These are phyloP conservation scores for Pseudoneurospora amorphoporcata DNA, from an alignment of 495 filamentous ascomycete genomes.

Conservation along the genomic window DNA sequence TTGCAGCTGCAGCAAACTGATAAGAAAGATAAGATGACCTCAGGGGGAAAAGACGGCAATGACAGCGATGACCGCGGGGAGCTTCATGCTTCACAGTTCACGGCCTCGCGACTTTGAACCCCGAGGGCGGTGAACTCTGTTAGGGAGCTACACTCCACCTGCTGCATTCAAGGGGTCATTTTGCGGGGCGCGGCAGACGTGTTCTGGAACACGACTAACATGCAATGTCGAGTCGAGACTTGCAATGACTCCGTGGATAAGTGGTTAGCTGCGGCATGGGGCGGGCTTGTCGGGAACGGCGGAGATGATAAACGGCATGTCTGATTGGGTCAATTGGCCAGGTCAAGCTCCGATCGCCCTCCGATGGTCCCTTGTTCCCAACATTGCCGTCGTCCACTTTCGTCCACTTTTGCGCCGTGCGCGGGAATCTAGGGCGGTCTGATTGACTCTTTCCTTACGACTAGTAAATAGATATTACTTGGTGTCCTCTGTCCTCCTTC, in stretches of 20 bases:
- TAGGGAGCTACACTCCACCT: not conserved
- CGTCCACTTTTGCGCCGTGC: not conserved
- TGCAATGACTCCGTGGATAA: not conserved
- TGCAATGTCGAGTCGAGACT: not conserved
- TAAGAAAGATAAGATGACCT: not conserved
- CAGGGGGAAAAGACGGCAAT: not conserved
- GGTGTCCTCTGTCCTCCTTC: not conserved
- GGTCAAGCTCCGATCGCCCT: slow-evolving; percentile 21
- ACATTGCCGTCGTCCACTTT: not conserved
- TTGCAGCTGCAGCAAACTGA: not conserved
- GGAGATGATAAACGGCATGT: not conserved
- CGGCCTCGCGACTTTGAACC: not conserved
- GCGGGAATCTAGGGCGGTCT: not conserved
- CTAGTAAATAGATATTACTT: not conserved
- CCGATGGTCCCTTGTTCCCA: slow-evolving; percentile 12
- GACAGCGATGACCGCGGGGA: not conserved
- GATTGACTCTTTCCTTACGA: not conserved
- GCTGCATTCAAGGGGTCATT: not conserved
- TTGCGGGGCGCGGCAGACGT: not conserved
- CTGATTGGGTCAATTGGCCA: slow-evolving; percentile 19
- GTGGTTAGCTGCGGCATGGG: not conserved
- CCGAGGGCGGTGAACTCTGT: not conserved
- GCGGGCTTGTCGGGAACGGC: not conserved
- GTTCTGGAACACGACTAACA: not conserved
- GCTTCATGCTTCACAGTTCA: not conserved